Evolutionary conservation across 106 monocot species (phyloP).

Genomic region (Xerophyta viscosa): DNA sequence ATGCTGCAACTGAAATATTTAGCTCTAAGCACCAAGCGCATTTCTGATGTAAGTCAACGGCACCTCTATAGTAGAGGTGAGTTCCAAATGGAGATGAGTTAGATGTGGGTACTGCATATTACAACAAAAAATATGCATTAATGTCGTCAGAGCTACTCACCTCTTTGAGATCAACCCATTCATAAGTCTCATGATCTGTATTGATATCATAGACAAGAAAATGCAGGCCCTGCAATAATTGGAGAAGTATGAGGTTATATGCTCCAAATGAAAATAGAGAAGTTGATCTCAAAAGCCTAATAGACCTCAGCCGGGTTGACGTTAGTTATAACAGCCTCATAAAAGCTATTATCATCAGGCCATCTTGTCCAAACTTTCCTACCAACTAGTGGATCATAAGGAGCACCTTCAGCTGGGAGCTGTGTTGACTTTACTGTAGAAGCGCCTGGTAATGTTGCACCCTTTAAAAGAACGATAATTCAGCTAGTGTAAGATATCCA

Average conservation of each 20-base stretch:
- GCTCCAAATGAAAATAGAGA: background rate
- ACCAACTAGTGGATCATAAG: constrained; percentile 49
- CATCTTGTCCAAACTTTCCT: constrained; percentile 58
- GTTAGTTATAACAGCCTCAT: constrained; percentile 59
- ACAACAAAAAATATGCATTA: too few species aligned
- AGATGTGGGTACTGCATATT: too few species aligned
- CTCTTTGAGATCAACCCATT: constrained; percentile 76
- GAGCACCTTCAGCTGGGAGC: constrained; percentile 27
- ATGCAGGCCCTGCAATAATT: constrained; percentile 37
- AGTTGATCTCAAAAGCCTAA: background rate
- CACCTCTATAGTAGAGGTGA: too few species aligned
- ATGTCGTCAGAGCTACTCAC: constrained; percentile 22
- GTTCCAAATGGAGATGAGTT: too few species aligned
- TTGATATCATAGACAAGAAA: constrained; percentile 69
- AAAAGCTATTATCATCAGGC: constrained; percentile 74
- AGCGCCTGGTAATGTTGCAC: constrained; percentile 32
- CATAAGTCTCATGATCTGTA: constrained; percentile 58
- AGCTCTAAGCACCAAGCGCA: too few species aligned
- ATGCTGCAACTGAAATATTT: too few species aligned
- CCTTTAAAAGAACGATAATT: constrained; percentile 19
- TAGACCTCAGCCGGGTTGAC: constrained; percentile 24
- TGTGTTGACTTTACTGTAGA: constrained; percentile 33
- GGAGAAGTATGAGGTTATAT: constrained; percentile 1
- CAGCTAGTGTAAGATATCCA: too few species aligned
- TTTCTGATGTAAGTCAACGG: too few species aligned